Conservation (phyloP, 148 eudicot species). For the Camellia sinensis region DNA sequence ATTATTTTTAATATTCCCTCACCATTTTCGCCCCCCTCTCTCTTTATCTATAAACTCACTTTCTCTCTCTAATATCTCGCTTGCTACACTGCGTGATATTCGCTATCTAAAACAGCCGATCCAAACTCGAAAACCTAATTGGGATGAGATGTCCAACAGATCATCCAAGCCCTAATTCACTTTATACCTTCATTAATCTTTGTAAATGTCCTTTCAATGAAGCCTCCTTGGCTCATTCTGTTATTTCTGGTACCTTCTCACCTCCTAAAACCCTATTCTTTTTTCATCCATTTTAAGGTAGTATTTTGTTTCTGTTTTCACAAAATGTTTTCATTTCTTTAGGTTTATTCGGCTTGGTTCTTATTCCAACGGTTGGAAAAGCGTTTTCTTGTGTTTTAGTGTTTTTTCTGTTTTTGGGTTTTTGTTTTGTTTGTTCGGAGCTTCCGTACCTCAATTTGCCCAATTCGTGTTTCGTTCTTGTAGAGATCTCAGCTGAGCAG, state of each 20-base stretch:
- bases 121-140: conserved; percentile 20
- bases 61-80: not conserved
- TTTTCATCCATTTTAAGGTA: not conserved
- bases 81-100: not conserved
- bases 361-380: too few relatives aligned
- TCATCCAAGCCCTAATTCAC: conserved; percentile 19
- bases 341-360: not conserved
- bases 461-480: too few relatives aligned
- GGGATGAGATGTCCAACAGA: conserved; percentile 13
- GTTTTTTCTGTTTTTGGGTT: not conserved
- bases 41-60: not conserved
- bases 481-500: too few relatives aligned
- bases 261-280: not conserved
- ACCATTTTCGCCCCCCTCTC: not conserved
- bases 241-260: conserved; percentile 19
- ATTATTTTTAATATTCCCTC: too few relatives aligned
- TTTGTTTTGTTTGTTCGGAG: not conserved
- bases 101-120: conserved; percentile 20
- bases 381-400: too few relatives aligned
- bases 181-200: not conserved
- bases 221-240: conserved; percentile 45
- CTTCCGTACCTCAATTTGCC: not conserved
- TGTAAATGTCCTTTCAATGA: conserved; percentile 44
- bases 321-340: not conserved
- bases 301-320: not conserved